Percentiles rank a stretch among this genome's conserved stretches.
Conservation (phyloP, 2,329 filamentous ascomycete species). For the Arthrobotrys conoides region DNA sequence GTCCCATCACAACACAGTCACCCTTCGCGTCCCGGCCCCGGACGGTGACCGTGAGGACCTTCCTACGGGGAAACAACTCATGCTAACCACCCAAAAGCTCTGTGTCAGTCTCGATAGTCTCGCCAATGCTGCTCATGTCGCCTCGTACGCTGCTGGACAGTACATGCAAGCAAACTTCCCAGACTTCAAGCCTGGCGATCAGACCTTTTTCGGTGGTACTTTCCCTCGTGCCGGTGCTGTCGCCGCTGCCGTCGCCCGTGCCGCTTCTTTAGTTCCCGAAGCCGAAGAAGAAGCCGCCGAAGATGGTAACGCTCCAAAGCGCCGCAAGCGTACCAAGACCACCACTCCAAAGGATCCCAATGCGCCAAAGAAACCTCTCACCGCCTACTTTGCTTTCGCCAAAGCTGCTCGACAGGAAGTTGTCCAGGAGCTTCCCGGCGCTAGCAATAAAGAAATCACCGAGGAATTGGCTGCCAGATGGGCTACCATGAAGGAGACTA, state of each 20-base stretch:
- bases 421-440: slow-evolving; percentile 79
- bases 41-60: neutral
- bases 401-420: slow-evolving; percentile 88
- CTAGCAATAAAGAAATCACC: slow-evolving; percentile 87
- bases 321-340: slow-evolving; percentile 81
- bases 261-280: slow-evolving; percentile 21
- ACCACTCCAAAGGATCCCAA: slow-evolving; percentile 80
- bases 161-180: slow-evolving; percentile 53
- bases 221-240: slow-evolving; percentile 31
- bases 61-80: neutral
- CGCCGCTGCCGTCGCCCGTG: slow-evolving; percentile 7
- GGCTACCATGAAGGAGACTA: slow-evolving; percentile 79
- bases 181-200: slow-evolving; percentile 32
- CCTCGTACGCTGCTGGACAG: slow-evolving; percentile 53
- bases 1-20: slow-evolving; percentile 5
- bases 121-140: slow-evolving; percentile 49
- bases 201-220: slow-evolving; percentile 34
- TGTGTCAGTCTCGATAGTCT: slow-evolving; percentile 50
- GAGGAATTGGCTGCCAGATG: slow-evolving; percentile 89
- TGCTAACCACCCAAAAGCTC: slow-evolving; percentile 34
- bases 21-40: neutral
- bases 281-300: slow-evolving; percentile 46
- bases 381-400: slow-evolving; percentile 95
- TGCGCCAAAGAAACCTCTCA: slow-evolving; percentile 92
- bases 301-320: slow-evolving; percentile 56